Base-by-base conservation (phyloP, 2,329 filamentous ascomycete species). In the Cladosporium austrohemisphaericum region DNA sequence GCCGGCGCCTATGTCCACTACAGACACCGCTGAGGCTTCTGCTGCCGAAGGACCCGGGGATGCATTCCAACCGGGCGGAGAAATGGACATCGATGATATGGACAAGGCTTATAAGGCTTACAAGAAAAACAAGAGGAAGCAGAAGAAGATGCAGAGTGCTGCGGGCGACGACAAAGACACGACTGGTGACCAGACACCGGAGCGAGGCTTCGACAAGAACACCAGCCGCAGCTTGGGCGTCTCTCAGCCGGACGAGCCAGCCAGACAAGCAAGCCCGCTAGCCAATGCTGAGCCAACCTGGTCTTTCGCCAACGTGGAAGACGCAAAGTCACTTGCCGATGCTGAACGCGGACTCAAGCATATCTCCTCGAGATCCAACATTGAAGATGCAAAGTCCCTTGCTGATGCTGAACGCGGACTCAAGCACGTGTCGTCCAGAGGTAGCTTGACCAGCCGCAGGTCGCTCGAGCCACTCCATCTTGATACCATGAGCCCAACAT, bases 51-150 rank as follows among this genome's bases (percentile, higher is more conserved):
- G 20, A 11, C 19, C 47, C 16, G 22, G 20, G 25, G 19, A 40
- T 25, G 38, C 31, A 8, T 36, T 57, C 11, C 54, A 52, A 14
- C 49, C 51, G 5, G 54, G 59, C n/a, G 36, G 45, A 13, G 63
- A 64, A 20, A 59, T 62, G 55, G 62, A 65, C 40, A 56, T 65
- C n/a, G 62, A 65, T 25, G 63, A 64, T n/a, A 64, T 63, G 60
- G 61, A 64, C 49, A 53, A 60, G 28, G 60, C 59, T 3, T 65
- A 64, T 52, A 59, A 55, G 33, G 58, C 58, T 18, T 65, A 62
- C 56, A 65, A 61, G 55, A 65, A 61, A 51, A 64, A 63, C 32
- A 56, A 59, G 19, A 59, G 61, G 32, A 57, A 62, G 33, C 58
- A 61, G 46, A 59, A 61, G 43, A 65, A 63, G 54, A 60, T 65